Conservation (phyloP, 495 filamentous ascomycete genomes). For the Sabuloglossum arenarium region DNA sequence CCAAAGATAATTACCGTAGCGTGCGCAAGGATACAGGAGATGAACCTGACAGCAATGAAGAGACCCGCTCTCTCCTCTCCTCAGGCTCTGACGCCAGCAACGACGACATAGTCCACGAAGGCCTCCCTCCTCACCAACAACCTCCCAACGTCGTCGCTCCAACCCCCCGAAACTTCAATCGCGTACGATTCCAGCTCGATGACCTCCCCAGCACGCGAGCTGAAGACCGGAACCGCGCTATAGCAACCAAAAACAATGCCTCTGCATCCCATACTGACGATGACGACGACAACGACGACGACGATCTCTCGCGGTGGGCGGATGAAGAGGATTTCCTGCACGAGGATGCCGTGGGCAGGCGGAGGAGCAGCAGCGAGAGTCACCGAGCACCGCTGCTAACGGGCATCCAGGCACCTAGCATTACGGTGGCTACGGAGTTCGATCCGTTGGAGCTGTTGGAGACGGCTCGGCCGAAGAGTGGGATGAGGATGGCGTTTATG, state of each 20-base stretch:
- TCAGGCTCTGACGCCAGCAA: conserved; percentile 6
- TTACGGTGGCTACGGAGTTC: conserved; percentile 49
- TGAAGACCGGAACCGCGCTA: background rate
- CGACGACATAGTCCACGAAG: conserved; percentile 19
- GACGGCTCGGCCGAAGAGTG: conserved; percentile 39
- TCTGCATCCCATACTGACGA: too few relatives aligned
- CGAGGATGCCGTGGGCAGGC: conserved; percentile 13
- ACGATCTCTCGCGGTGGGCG: conserved; percentile 22
- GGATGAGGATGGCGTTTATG: conserved; percentile 63
- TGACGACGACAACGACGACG: conserved; percentile 11
- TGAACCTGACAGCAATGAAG: conserved; percentile 7
- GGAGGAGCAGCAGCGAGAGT: conserved; percentile 14
- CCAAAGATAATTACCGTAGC: conserved; percentile 22
- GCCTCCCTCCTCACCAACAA: conserved; percentile 8
- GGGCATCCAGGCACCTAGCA: conserved; percentile 67
- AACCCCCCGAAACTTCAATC: conserved; percentile 58
- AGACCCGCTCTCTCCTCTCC: background rate
- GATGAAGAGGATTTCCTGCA: conserved; percentile 35
- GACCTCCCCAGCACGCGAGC: background rate
- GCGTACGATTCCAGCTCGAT: conserved; percentile 76
- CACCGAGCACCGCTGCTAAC: conserved; percentile 60
- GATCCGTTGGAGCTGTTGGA: conserved; percentile 39
- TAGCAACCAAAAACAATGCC: conserved; percentile 20
- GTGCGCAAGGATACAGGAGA: conserved; percentile 5
- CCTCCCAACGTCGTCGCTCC: conserved; percentile 18